Evolutionary conservation across 306 rosid species (phyloP).

Genomic region (Quercus robur): DNA sequence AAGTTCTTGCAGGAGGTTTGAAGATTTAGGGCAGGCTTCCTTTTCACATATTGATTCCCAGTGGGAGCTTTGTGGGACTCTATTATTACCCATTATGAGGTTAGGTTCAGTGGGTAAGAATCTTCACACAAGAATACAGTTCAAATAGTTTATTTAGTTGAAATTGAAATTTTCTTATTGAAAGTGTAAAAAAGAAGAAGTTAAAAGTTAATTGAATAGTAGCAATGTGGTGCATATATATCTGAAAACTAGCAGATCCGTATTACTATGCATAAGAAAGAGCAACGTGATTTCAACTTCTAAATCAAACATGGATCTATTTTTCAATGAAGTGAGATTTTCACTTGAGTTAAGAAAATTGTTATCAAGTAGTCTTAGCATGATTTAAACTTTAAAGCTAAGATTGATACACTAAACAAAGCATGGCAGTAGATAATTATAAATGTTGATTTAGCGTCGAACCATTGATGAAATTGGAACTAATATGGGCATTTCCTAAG

Average conservation of each 20-base stretch:
- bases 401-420: no score
- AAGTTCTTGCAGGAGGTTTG: neutral
- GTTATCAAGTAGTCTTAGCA: no score
- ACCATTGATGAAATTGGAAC: no score
- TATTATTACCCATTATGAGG: neutral
- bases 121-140: neutral
- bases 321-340: no score
- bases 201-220: no score
- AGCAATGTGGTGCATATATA: constrained; percentile 1
- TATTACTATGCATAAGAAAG: neutral
- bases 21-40: neutral
- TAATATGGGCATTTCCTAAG: no score
- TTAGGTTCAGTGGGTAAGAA: neutral
- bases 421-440: no score
- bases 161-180: no score
- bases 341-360: no score
- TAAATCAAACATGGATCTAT: neutral
- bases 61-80: neutral
- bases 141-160: fast-evolving
- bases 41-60: neutral
- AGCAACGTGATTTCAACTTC: constrained; percentile 23
- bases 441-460: no score
- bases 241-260: constrained; percentile 26
- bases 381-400: no score
- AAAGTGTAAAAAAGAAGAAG: no score